These are phyloP conservation scores for Pelargonium fulgidum DNA, from an alignment of 441 rosid species.

Conservation along the genomic window DNA sequence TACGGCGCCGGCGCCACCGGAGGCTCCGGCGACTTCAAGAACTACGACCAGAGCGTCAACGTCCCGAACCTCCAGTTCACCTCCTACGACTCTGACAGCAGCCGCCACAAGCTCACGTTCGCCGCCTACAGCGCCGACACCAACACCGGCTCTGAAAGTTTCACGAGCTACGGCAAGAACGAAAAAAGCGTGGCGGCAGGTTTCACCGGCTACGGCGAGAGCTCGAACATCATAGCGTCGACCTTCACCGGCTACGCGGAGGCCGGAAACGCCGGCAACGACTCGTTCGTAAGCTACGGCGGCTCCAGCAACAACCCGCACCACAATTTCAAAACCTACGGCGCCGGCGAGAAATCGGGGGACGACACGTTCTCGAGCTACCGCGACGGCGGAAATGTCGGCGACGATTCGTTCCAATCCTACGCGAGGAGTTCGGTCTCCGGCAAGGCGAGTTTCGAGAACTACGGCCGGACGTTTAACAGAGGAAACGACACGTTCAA, in stretches of 20 bases:
- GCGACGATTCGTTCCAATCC: conserved; percentile 69
- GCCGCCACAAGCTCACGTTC: conserved; percentile 47
- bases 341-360: conserved; percentile 51
- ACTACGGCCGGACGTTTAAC: conserved; percentile 79
- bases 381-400: conserved; percentile 76
- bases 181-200: conserved; percentile 50
- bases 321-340: conserved; percentile 65
- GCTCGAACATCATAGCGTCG: conserved; percentile 64
- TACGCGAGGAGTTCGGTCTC: conserved; percentile 59
- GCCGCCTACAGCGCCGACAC: conserved; percentile 39
- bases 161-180: conserved; percentile 60
- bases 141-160: conserved; percentile 58
- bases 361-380: conserved; percentile 47
- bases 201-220: conserved; percentile 50
- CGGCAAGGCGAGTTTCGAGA: conserved; percentile 45
- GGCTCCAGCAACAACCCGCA: conserved; percentile 51
- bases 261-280: conserved; percentile 47
- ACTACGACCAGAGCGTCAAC: conserved; percentile 32
- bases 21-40: conserved; percentile 35
- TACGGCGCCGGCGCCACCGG: conserved; percentile 34
- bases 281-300: conserved; percentile 69
- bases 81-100: conserved; percentile 44
- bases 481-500: conserved; percentile 72
- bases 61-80: conserved; percentile 50
- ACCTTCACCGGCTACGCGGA: conserved; percentile 63